phyloP scores from a whole-genome alignment of 306 rosid genomes.

The Vigna reflexopilosa region DNA sequence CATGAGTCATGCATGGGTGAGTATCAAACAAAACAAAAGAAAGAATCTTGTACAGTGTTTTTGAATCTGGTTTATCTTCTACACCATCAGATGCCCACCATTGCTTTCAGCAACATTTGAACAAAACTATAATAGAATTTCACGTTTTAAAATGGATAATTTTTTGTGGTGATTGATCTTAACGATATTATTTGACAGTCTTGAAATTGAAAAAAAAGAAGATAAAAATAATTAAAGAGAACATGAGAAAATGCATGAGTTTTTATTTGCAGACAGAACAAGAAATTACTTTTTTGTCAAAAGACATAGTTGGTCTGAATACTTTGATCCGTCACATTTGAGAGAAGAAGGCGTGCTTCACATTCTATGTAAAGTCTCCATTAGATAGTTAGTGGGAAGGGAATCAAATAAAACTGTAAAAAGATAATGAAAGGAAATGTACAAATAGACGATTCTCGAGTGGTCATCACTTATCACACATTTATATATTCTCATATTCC shows the following conservation, averaged over 20 bases:
- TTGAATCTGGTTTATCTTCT: constrained; percentile 11
- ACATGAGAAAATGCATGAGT: not conserved
- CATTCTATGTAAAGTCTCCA: constrained; percentile 13
- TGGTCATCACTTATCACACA: constrained; percentile 1
- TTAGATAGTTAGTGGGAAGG: constrained; percentile 5
- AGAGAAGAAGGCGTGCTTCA: constrained; percentile 28
- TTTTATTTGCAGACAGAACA: constrained; percentile 29
- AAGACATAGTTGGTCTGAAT: constrained; percentile 35
- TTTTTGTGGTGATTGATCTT: too few relatives aligned
- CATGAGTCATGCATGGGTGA: constrained; percentile 32
- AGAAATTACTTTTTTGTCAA: constrained; percentile 21
- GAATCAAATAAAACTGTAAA: constrained; percentile 3
- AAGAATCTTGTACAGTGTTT: constrained; percentile 47
- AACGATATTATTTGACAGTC: too few relatives aligned
- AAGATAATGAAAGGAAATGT: constrained; percentile 1
- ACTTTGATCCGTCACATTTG: constrained; percentile 9
- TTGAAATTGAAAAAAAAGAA: too few relatives aligned
- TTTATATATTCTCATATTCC: not conserved
- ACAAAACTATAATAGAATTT: too few relatives aligned
- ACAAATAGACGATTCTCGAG: not conserved
- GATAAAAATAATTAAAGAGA: too few relatives aligned
- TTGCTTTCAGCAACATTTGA: not conserved
- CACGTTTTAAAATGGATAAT: too few relatives aligned
- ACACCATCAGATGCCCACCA: not conserved
- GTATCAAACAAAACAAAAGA: constrained; percentile 2